Evolutionary conservation across 257 asterid genomes (phyloP).

Genomic region (Henckelia pumila): DNA sequence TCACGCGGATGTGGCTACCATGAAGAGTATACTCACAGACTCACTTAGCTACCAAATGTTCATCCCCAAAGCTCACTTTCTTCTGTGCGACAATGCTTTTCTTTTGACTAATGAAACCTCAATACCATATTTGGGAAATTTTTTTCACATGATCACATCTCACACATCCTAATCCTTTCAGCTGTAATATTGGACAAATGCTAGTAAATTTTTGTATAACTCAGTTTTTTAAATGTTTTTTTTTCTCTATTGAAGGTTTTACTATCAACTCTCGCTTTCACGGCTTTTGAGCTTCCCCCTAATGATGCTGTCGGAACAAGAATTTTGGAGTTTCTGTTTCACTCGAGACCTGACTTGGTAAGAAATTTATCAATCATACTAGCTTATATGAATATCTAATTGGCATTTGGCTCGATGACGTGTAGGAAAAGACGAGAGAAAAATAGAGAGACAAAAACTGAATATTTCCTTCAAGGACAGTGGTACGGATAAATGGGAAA

Average conservation of each 20-base stretch:
- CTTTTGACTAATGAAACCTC: background rate
- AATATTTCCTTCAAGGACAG: background rate
- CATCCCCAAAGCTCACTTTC: background rate
- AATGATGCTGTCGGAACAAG: conserved; percentile 88
- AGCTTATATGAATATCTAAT: no score
- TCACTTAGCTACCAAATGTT: background rate
- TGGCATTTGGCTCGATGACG: background rate
- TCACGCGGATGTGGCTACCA: background rate
- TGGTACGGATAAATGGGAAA: background rate
- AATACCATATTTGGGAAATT: background rate
- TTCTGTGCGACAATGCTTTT: background rate
- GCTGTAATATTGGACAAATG: conserved; percentile 15
- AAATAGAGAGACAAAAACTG: background rate
- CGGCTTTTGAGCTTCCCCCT: conserved; percentile 98
- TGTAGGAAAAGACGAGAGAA: background rate
- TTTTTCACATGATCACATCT: background rate
- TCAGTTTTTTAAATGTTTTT: conserved; percentile 22
- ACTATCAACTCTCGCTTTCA: conserved; percentile 86
- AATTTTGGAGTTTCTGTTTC: conserved; percentile 86
- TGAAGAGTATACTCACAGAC: background rate
- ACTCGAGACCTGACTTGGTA: conserved; percentile 96
- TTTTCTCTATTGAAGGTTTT: conserved; percentile 62
- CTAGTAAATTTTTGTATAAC: conserved; percentile 20
- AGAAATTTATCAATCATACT: conserved; percentile 26
- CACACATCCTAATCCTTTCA: background rate